Base-by-base conservation (phyloP, 371 early-diverging fungal genomes). In the Mucor circinelloides region DNA sequence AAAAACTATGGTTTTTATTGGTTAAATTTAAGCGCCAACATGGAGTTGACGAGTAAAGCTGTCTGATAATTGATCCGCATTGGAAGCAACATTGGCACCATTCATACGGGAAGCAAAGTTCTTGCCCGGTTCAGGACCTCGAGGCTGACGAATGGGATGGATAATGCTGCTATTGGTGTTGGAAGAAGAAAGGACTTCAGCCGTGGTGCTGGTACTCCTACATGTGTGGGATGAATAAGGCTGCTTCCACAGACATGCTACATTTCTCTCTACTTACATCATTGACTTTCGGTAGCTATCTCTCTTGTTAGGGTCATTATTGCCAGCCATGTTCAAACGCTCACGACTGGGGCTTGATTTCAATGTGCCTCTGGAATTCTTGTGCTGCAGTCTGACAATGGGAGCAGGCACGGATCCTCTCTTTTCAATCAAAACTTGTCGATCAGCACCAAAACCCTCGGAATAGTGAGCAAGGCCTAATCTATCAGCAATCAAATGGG, bases 61-160 rank as follows among this genome's bases (percentile, higher is more conserved):
- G 12, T 62, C 69, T 42, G 67, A 58, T 31, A 75, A 52, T 32
- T 67, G 38, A 21, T 75, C 69, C 3, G 46, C 25, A 36, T 60
- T 52, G 15, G 56, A 50, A 32, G 56, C 30, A n/a, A 3, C 31
- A 27, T 13, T 52, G 2, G 50, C 21, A 28, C 5, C 31, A 2
- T 27, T n/a, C 32, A 67, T 69, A 50, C 74, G 76, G 28, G 79
- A 79, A 30, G 85, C 79, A 72, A 86, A 86, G 38, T 81, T 73
- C 48, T 80, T 84, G 58, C 77, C 86, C 6, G 83, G 83, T 50
- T 86, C 87, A 25, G 89, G 89, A 17, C 87, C 86, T 27, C 80
- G 74, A 56, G 89, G 89, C 63, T 87, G 87, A 58, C 89, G 85
- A 67, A 87, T 80, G 34, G 89, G 89, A 61, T 80, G 82, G 59